These are phyloP conservation scores for Colletotrichum noveboracense DNA, from an alignment of 2,329 filamentous ascomycete genomes.

Conservation along the genomic window DNA sequence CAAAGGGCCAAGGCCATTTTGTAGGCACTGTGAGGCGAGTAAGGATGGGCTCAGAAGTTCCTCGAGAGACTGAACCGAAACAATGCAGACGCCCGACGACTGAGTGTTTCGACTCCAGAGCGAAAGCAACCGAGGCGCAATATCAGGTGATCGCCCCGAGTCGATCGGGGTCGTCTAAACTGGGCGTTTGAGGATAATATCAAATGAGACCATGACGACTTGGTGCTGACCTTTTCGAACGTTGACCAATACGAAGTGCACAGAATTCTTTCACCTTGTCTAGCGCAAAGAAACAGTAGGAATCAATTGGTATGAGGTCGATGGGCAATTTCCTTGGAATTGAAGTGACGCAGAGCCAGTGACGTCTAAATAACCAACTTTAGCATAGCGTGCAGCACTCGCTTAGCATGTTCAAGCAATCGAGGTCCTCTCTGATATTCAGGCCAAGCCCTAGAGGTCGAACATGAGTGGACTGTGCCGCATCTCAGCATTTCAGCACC, in stretches of 20 bases:
- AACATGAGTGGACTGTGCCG: not conserved
- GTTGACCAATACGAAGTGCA: not conserved
- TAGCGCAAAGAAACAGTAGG: not conserved
- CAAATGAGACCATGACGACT: not conserved
- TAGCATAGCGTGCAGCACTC: not conserved
- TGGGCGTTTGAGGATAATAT: not conserved
- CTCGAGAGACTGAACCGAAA: not conserved
- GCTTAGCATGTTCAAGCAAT: not conserved
- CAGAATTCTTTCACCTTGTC: fast-evolving
- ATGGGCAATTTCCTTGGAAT: not conserved
- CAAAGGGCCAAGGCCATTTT: not conserved
- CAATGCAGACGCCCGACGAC: not conserved
- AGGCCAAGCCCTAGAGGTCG: not conserved
- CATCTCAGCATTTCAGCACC: not conserved
- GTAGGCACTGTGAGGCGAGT: not conserved
- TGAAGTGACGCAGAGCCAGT: not conserved
- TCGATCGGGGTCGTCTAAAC: fast-evolving
- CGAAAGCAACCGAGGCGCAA: not conserved
- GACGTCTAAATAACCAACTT: not conserved
- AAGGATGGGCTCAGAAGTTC: not conserved
- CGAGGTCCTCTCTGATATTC: not conserved
- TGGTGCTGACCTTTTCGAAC: not conserved
- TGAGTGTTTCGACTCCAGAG: not conserved
- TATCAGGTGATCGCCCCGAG: not conserved
- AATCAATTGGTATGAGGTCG: not conserved